These are phyloP conservation scores for Tulasnella sp. DNA, from an alignment of 768 basidiomycete species.

Conservation along the genomic window DNA sequence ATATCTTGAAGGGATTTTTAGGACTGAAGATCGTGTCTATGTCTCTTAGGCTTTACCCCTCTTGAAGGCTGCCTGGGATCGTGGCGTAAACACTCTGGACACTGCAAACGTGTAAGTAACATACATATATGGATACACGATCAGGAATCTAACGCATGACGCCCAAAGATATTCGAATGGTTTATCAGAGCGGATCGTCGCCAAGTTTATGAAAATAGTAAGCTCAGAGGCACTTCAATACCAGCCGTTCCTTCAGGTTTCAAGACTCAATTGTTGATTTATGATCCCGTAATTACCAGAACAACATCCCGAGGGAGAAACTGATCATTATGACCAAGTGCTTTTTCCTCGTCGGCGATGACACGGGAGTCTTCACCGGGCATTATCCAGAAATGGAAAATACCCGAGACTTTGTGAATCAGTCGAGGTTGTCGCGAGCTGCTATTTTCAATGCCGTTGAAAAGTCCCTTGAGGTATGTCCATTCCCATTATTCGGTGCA, in stretches of 20 bases:
- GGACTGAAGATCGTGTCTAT: too few species aligned
- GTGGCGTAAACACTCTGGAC: neutral
- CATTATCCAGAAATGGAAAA: neutral
- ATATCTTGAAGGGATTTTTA: too few species aligned
- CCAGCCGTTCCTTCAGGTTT: too few species aligned
- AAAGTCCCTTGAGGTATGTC: too few species aligned
- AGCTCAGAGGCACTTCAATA: too few species aligned
- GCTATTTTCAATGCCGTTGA: neutral
- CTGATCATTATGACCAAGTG: too few species aligned
- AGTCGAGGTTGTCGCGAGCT: neutral
- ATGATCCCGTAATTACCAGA: too few species aligned
- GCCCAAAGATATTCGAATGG: neutral
- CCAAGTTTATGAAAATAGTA: constrained; percentile 50
- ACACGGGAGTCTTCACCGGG: neutral
- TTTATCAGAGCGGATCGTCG: constrained; percentile 46
- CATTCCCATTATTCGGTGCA: too few species aligned
- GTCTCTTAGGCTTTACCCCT: constrained; percentile 35
- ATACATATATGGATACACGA: constrained; percentile 33
- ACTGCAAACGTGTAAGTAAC: constrained; percentile 42
- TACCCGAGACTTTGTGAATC: neutral
- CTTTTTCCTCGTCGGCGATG: neutral
- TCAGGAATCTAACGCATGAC: too few species aligned
- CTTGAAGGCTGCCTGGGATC: neutral
- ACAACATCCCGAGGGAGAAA: too few species aligned
- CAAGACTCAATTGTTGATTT: too few species aligned